phyloP scores from a whole-genome alignment of 2,329 filamentous ascomycete genomes.

The Cadophora gregata region DNA sequence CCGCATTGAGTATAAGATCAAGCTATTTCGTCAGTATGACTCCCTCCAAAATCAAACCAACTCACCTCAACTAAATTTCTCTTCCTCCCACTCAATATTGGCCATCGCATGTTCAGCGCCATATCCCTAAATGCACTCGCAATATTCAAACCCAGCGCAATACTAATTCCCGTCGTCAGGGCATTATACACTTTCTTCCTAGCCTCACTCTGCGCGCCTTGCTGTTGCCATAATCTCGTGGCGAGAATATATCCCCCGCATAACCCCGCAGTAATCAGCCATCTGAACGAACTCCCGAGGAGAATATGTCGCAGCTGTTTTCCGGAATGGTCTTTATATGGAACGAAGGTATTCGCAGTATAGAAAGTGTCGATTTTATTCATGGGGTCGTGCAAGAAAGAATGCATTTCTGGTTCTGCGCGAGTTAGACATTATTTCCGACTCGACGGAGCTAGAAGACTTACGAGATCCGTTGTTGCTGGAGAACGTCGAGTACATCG shows the following conservation, averaged over 20 bases:
- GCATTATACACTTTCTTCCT: conserved; percentile 52
- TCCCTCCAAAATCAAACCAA: conserved; percentile 8
- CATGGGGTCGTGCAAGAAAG: conserved; percentile 36
- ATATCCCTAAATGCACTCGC: conserved; percentile 52
- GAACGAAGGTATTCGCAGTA: conserved; percentile 24
- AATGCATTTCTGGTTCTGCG: conserved; percentile 28
- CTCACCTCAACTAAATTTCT: conserved; percentile 50
- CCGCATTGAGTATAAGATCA: conserved; percentile 43
- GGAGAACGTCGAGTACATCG: conserved; percentile 25
- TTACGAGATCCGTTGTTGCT: conserved; percentile 27
- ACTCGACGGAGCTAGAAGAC: neutral
- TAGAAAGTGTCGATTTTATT: conserved; percentile 35
- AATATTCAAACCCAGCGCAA: conserved; percentile 51
- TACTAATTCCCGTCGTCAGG: conserved; percentile 52
- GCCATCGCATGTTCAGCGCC: conserved; percentile 54
- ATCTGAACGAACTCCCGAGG: conserved; percentile 32
- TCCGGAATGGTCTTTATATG: conserved; percentile 37
- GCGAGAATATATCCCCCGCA: conserved; percentile 37
- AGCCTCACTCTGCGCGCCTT: conserved; percentile 42
- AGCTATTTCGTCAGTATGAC: conserved; percentile 34
- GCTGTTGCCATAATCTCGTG: conserved; percentile 28
- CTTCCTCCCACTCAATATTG: conserved; percentile 48
- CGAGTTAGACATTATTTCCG: neutral
- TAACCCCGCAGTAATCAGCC: conserved; percentile 35
- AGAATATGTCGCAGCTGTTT: conserved; percentile 40